Base-by-base conservation (phyloP, 257 asterid genomes). In the Penstemon davidsonii region DNA sequence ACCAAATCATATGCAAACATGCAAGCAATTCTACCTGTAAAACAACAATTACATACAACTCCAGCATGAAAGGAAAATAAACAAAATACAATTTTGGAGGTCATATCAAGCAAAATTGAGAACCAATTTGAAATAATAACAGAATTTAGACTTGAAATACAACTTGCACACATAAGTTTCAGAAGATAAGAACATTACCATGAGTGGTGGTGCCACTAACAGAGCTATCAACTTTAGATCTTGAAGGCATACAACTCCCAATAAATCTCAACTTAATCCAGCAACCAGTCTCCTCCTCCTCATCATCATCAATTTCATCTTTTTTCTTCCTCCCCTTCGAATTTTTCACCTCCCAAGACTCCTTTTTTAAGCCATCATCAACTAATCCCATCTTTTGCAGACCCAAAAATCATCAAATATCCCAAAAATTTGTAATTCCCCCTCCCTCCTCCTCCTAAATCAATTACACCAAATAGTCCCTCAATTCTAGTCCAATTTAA, bases 171-270 rank as follows among this genome's bases (percentile, higher is more conserved):
- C 62, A 50, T 33, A 8, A 46, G 5, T 63, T 60, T 39, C 6
- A 25, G n/a, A 58, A 60, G 73, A 60, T 46, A 55, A 70, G 60
- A 57, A 52, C 37, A 73, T 79, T 84, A 84, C 90, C 90, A 42
- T 62, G 83, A 64, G 83, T 71, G 58, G 79, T 78, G 81, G 79
- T 75, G 76, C 83, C 79, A 75, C 87, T 83, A 39, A 73, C 55
- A 43, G 95, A 82, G 79, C 70, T 84, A 74, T 88, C 95, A 64
- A 83, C 87, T 77, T 88, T 85, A 78, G 92, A 77, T 82, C 86
- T 88, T 73, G 95, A 86, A 62, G 81, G 54, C 54, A 84, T 73
- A 78, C 90, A 88, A 78, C 78, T 70, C 66, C 84, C 73, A 70
- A 88, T 61, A 75, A 78, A 71, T 61, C 86, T 77, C 42, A 83